Evolutionary conservation across 192 early-diverging fungal species (phyloP).

Genomic region (Podila minutissima): DNA sequence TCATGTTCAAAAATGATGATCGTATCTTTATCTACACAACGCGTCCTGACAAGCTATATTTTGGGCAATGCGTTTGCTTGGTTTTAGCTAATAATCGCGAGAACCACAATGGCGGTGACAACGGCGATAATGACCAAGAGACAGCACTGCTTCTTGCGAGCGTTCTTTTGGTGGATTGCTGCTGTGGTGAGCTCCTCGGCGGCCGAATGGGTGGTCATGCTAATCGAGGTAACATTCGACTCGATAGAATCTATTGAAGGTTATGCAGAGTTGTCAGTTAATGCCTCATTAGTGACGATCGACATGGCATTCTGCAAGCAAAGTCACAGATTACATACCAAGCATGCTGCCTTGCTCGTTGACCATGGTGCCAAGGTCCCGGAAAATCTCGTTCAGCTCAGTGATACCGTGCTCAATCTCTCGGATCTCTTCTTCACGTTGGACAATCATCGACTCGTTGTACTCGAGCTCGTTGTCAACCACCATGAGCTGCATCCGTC

Average conservation of each 20-base stretch:
- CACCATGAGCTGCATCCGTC: constrained; percentile 72
- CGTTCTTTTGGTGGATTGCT: constrained; percentile 76
- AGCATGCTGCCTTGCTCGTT: constrained; percentile 95
- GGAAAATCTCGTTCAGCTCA: constrained; percentile 97
- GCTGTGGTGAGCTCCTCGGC: constrained; percentile 85
- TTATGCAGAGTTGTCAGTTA: constrained; percentile 1
- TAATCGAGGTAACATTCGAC: constrained; percentile 88
- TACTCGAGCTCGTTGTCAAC: constrained; percentile 94
- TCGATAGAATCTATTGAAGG: constrained; percentile 87
- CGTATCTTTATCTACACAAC: not conserved
- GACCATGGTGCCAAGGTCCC: constrained; percentile 96
- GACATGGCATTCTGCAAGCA: too few relatives aligned
- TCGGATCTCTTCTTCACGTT: constrained; percentile 92
- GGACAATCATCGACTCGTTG: constrained; percentile 93
- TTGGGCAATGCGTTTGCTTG: not conserved
- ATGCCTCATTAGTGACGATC: too few relatives aligned
- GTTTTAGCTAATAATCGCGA: constrained; percentile 34
- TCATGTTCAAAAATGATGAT: too few relatives aligned
- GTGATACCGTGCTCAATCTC: constrained; percentile 94
- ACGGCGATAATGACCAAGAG: constrained; percentile 80
- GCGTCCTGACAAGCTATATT: not conserved
- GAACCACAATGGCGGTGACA: constrained; percentile 56
- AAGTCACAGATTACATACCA: constrained; percentile 57
- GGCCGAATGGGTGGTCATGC: constrained; percentile 81
- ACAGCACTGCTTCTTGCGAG: constrained; percentile 87